Evolutionary conservation across 768 basidiomycete genomes (phyloP), one percentile per base, ranked within the genome.

Genomic region (Wakefieldia striispora): DNA sequence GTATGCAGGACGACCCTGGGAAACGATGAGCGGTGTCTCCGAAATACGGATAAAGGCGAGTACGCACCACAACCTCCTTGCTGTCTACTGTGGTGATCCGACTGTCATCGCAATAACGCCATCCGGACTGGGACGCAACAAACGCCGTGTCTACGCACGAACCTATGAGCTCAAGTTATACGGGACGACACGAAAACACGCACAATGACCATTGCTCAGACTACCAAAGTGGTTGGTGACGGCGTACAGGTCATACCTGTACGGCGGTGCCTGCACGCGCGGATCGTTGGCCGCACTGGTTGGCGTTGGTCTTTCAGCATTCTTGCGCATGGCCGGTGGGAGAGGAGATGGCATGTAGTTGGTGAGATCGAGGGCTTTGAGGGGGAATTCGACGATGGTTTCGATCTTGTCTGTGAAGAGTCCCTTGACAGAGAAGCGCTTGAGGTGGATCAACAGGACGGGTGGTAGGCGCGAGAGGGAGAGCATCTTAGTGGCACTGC

Each of bases 201-300:
- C 59, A 97, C 97, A 99, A 69, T 99, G 97, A 0, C 97, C 97
- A 63, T 90, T 91, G 61, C 86, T 92, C 47, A 99, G 71, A 63
- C 84, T 95, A 2, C 97, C 97, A 67, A 84, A 91, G 70, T 99
- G 97, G 67, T 98, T 97, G 50, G 91, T 95, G 36, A 98, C 94
- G 10, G 78, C 95, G 62, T 97, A 98, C 55, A 98, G 71, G 61
- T 99, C 95, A 65, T 98, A 99, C 56, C 74, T 80, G 66, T 91
- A 97, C 2, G 93, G 93, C 19, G 91, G 91, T n/a, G 83, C 62
- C 68, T 94, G 91, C 16, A 80, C 75, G 17, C 90, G 76, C 1
- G 93, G 89, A 64, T 94, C 94, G 17, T 88, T 83, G 72, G 59
- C 35, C 67, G 35, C 33, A 13, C 39, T 50, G 24, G 44, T 14